Conservation (phyloP, 352 stramenopile genomes). For the Thraustochytrium sp. region DNA sequence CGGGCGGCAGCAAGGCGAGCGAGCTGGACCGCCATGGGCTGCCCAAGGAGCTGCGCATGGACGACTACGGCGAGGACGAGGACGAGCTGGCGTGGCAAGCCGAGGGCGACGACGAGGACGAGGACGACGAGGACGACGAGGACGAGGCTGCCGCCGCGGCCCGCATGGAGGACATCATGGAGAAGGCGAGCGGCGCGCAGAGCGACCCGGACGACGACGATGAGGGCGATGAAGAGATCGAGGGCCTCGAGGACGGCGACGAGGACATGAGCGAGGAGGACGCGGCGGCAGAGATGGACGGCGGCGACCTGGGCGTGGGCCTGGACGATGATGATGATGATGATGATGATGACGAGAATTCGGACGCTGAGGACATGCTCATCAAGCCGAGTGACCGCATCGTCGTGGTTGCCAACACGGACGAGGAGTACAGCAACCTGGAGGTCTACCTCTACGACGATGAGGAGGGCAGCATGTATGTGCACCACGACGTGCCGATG, state of each 20-base stretch:
- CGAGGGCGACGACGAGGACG: slow-evolving; percentile 51
- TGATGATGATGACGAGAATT: slow-evolving; percentile 46
- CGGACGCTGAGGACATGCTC: slow-evolving; percentile 77
- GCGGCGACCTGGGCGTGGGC: too few relatives aligned
- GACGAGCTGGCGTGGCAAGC: slow-evolving; percentile 40
- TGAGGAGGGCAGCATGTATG: slow-evolving; percentile 91
- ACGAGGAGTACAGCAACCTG: slow-evolving; percentile 91
- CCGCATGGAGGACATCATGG: slow-evolving; percentile 60
- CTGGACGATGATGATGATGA: slow-evolving; percentile 79
- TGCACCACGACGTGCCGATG: slow-evolving; percentile 99
- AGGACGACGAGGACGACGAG: slow-evolving; percentile 44
- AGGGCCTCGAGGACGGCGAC: slow-evolving; percentile 18
- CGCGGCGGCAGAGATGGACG: slow-evolving; percentile 49
- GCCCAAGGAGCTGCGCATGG: slow-evolving; percentile 46
- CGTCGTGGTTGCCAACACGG: slow-evolving; percentile 90
- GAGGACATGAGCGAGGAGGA: slow-evolving; percentile 57
- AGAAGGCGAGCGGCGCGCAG: slow-evolving; percentile 56
- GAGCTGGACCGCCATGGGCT: slow-evolving; percentile 46
- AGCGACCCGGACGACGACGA: slow-evolving; percentile 49
- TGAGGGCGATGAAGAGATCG: slow-evolving; percentile 51
- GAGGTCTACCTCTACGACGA: slow-evolving; percentile 98
- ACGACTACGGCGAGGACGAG: slow-evolving; percentile 54
- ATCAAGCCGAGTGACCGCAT: slow-evolving; percentile 87
- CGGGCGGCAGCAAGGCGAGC: background rate
- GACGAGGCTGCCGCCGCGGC: slow-evolving; percentile 54